These are phyloP conservation scores for Blakeslea trispora DNA, from an alignment of 371 early-diverging fungal genomes.

Conservation along the genomic window DNA sequence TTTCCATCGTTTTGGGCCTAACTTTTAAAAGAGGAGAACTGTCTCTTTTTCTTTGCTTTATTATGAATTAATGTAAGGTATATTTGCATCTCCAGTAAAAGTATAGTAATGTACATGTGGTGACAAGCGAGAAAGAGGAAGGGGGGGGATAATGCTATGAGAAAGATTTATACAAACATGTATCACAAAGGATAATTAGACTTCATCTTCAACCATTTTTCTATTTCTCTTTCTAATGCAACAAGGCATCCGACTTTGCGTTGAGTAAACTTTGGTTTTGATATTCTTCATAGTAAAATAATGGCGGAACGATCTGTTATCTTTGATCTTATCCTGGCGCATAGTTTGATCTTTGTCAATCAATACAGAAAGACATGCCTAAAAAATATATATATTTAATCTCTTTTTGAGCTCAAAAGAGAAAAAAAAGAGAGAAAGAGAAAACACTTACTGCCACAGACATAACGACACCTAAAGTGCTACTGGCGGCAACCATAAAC, in stretches of 20 bases:
- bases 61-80: no score
- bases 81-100: no score
- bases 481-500: conserved; percentile 80
- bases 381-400: no score
- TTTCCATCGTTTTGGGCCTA: no score
- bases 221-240: conserved; percentile 2
- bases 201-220: conserved; percentile 5
- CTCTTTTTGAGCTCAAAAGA: no score
- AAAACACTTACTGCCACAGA: conserved; percentile 54
- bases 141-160: no score
- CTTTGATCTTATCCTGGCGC: conserved; percentile 55
- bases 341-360: conserved; percentile 62
- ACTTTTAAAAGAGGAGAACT: no score
- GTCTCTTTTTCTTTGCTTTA: no score
- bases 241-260: neutral
- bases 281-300: conserved; percentile 8
- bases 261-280: neutral
- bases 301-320: conserved; percentile 18
- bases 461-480: conserved; percentile 65
- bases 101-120: no score
- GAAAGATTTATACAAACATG: no score
- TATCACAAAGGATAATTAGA: no score
- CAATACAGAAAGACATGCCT: conserved; percentile 59
- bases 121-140: no score
- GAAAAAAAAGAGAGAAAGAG: neutral